Base-by-base conservation (phyloP, 352 stramenopile genomes). In the Globisporangium polare region DNA sequence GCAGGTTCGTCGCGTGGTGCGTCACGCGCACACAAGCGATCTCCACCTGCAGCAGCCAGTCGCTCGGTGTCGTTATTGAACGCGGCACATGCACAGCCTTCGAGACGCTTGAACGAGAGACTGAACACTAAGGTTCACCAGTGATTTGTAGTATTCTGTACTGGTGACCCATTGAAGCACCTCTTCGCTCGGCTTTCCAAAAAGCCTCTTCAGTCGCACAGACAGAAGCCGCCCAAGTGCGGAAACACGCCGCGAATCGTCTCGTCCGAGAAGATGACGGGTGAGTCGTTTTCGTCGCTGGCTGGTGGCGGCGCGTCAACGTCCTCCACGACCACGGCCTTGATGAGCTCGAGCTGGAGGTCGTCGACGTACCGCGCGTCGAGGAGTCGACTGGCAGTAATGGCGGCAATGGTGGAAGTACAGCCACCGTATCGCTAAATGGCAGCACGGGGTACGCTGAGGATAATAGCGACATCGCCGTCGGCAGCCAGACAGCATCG, bases 171-270 rank as follows among this genome's bases (percentile, higher is more conserved):
- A n/a, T n/a, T n/a, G n/a, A n/a, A n/a, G n/a, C n/a, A n/a, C n/a
- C n/a, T n/a, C n/a, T n/a, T n/a, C n/a, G n/a, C n/a, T n/a, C n/a
- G n/a, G n/a, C n/a, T 47, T 47, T 47, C 12, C 42, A 22, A 9
- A 24, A 26, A 26, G 22, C 5, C 42, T 26, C 3, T 4, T 50
- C 9, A 58, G 3, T 22, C 53, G 22, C 33, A 49, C 3, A 58
- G 24, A 20, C 37, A 58, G 35, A 24, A 58, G 7, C 27, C 41
- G 12, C n/a, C n/a, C 47, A 73, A 20, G 43, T 72, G 65, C 3
- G 56, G 64, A 18, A 60, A 74, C 5, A 58, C 46, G 10, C 60
- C 26, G 17, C 24, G 56, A 12, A 74, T 18, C n/a, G 65, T 67
- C 20, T 53, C 56, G 10, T 61, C 39, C 1, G 68, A 64, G 24